A percentile compares a stretch with the other conserved stretches of the same genome.
phyloP scores from a whole-genome alignment of 2,329 filamentous ascomycete species.

The Parastagonospora avenae region DNA sequence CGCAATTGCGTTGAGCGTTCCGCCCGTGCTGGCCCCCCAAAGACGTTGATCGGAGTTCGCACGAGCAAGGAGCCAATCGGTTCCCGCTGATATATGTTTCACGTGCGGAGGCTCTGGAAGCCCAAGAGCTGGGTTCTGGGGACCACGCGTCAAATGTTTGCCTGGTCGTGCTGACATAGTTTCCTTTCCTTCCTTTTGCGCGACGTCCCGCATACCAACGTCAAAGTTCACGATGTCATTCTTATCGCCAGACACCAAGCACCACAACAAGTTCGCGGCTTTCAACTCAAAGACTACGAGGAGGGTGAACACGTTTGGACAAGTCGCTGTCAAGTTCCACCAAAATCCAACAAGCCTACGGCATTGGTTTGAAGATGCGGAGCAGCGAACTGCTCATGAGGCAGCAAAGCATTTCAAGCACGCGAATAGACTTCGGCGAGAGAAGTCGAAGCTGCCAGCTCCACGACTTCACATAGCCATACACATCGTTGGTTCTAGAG shows the following conservation, averaged over 20 bases:
- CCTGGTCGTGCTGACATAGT: too few species aligned
- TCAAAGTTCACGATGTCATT: neutral
- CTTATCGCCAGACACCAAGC: neutral
- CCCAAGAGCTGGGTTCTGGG: too few species aligned
- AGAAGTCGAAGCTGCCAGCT: conserved; percentile 1
- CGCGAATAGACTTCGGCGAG: neutral
- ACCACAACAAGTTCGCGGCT: conserved; percentile 11
- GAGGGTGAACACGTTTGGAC: conserved; percentile 19
- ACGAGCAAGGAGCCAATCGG: too few species aligned
- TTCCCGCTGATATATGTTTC: too few species aligned
- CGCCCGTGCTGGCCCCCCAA: too few species aligned
- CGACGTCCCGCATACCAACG: neutral
- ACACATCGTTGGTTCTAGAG: conserved; percentile 59
- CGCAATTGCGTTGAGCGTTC: too few species aligned
- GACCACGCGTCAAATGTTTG: too few species aligned
- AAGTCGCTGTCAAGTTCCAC: conserved; percentile 24
- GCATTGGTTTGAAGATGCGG: conserved; percentile 20
- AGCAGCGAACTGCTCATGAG: conserved; percentile 9
- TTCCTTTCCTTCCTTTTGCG: neutral
- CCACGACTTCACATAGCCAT: conserved; percentile 58
- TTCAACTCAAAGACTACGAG: conserved; percentile 14
- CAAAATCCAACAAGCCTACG: conserved; percentile 17
- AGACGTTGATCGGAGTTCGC: too few species aligned
- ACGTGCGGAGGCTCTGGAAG: too few species aligned
- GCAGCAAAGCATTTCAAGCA: conserved; percentile 6